A percentile compares a stretch with the other conserved stretches of the same genome.
Conservation (phyloP, 192 early-diverging fungal species). For the Funneliformis geosporum region DNA sequence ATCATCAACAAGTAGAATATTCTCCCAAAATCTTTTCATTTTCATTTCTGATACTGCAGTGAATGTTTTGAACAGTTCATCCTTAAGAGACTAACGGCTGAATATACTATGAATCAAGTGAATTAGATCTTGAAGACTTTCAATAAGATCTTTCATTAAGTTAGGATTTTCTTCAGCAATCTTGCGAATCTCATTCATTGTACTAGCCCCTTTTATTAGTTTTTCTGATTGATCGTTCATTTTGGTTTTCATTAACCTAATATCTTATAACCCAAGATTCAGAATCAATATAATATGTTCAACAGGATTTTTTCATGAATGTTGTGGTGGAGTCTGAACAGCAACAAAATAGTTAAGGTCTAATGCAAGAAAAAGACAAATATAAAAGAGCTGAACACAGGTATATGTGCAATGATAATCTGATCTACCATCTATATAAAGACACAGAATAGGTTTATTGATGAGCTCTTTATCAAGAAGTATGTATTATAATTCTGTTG, state of each 20-base stretch:
- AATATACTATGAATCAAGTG: background rate
- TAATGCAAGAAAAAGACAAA: background rate
- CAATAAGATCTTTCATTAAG: background rate
- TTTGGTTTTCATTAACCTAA: too few species aligned
- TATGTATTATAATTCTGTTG: too few species aligned
- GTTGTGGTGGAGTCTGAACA: too few species aligned
- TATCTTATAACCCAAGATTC: too few species aligned
- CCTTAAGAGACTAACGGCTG: background rate
- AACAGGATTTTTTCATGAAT: too few species aligned
- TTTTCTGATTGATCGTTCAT: conserved; percentile 3
- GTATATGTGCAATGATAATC: background rate
- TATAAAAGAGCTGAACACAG: background rate
- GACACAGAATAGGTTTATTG: too few species aligned
- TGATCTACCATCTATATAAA: background rate
- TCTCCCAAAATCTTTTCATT: background rate
- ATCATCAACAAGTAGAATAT: background rate
- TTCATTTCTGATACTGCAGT: background rate
- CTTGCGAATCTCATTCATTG: too few species aligned
- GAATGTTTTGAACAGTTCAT: background rate
- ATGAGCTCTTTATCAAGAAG: too few species aligned
- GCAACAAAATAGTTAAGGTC: too few species aligned
- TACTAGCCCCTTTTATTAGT: background rate
- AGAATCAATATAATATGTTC: too few species aligned
- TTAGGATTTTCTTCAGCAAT: background rate
- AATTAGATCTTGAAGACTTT: background rate